Evolutionary conservation across 768 basidiomycete species (phyloP).

Genomic region (Tulasnella sp.): DNA sequence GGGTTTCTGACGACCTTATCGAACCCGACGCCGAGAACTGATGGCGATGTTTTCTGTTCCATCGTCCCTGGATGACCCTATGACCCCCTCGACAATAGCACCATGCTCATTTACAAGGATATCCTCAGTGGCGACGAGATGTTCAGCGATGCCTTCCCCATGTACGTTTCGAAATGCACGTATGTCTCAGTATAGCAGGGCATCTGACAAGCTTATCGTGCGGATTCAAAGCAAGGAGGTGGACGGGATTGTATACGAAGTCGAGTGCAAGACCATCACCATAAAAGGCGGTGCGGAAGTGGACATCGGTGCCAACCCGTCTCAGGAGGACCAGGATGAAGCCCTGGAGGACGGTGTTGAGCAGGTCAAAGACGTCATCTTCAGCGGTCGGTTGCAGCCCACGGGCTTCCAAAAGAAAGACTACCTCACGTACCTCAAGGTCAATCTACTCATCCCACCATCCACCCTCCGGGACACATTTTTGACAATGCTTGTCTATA

Average conservation of each 20-base stretch:
- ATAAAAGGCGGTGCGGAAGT: conserved; percentile 67
- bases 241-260: conserved; percentile 72
- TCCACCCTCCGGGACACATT: not conserved
- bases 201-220: not conserved
- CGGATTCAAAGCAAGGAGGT: conserved; percentile 47
- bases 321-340: conserved; percentile 76
- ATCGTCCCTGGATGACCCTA: not conserved
- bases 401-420: conserved; percentile 84
- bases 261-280: conserved; percentile 61
- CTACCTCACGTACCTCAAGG: conserved; percentile 78
- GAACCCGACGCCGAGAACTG: no score
- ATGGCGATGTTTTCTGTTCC: no score
- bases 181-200: conserved; percentile 1
- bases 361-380: conserved; percentile 76
- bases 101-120: conserved; percentile 66
- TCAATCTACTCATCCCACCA: conserved; percentile 21
- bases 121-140: conserved; percentile 76
- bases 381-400: conserved; percentile 79
- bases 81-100: conserved; percentile 13
- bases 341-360: conserved; percentile 62
- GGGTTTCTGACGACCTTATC: no score
- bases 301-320: conserved; percentile 93
- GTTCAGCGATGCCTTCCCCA: conserved; percentile 83
- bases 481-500: conserved; percentile 23
- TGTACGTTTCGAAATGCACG: conserved; percentile 37